These are phyloP conservation scores for Lepiota venenata DNA, from an alignment of 768 basidiomycete genomes.

Conservation along the genomic window DNA sequence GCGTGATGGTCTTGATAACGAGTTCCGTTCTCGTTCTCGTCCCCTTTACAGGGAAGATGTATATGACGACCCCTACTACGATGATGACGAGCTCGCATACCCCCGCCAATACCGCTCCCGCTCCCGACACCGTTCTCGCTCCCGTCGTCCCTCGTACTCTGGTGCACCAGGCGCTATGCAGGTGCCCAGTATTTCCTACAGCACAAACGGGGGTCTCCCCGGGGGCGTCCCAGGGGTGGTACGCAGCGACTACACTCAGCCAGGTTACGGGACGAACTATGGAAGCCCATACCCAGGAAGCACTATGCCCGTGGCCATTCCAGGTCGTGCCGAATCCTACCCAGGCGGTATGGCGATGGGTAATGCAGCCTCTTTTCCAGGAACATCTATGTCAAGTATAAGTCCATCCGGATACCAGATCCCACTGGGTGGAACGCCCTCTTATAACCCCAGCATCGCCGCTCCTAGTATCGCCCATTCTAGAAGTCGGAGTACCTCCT, in stretches of 20 bases:
- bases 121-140: constrained; percentile 33
- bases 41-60: constrained; percentile 20
- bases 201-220: neutral
- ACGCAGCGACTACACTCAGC: neutral
- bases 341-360: constrained; percentile 21
- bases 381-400: constrained; percentile 17
- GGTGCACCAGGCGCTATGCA: constrained; percentile 22
- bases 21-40: constrained; percentile 30
- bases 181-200: neutral
- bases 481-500: constrained; percentile 10
- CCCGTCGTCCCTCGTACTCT: constrained; percentile 17
- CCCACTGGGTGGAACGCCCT: neutral
- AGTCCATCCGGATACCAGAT: neutral
- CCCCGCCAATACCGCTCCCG: constrained; percentile 29
- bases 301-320: constrained; percentile 10
- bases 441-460: neutral
- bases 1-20: constrained; percentile 31
- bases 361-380: constrained; percentile 23
- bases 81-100: constrained; percentile 4
- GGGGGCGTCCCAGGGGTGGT: neutral
- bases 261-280: no score
- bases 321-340: constrained; percentile 16
- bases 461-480: neutral
- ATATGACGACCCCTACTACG: constrained; percentile 4
- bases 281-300: neutral